A percentile compares a stretch with the other conserved stretches of the same genome.
These are phyloP conservation scores for Juglanconis sp. DNA, from an alignment of 2,329 filamentous ascomycete genomes.

Conservation along the genomic window DNA sequence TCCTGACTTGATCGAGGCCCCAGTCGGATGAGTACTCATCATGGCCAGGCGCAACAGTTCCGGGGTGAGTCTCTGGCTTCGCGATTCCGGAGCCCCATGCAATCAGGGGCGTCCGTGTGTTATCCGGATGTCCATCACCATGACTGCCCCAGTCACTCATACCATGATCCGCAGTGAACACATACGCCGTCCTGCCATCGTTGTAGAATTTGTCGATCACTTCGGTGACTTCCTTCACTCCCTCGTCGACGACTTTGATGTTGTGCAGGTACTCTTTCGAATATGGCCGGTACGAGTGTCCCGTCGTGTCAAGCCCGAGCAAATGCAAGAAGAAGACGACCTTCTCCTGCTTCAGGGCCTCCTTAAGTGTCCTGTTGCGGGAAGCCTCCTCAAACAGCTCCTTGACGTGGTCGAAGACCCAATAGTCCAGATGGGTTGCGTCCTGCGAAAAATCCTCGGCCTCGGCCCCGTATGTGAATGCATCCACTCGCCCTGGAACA, in stretches of 20 bases:
- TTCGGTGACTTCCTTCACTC: conserved; percentile 78
- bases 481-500: conserved; percentile 79
- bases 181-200: conserved; percentile 82
- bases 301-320: conserved; percentile 85
- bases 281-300: conserved; percentile 83
- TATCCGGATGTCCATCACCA: conserved; percentile 95
- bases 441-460: conserved; percentile 87
- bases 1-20: conserved; percentile 73
- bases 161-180: conserved; percentile 96
- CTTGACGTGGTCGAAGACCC: conserved; percentile 95
- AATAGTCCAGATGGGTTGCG: conserved; percentile 77
- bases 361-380: conserved; percentile 71
- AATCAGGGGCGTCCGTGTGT: conserved; percentile 89
- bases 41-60: conserved; percentile 69
- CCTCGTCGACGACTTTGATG: conserved; percentile 88
- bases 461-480: conserved; percentile 79
- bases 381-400: conserved; percentile 78
- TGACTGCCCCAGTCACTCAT: conserved; percentile 99
- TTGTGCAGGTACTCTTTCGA: conserved; percentile 94
- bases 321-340: conserved; percentile 94
- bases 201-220: conserved; percentile 83
- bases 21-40: conserved; percentile 91
- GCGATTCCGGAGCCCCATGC: conserved; percentile 92
- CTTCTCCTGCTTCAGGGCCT: conserved; percentile 75
- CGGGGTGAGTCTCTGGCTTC: conserved; percentile 58